Percentiles rank a stretch among this genome's conserved stretches.
Conservation (phyloP, 1,139 yeast genomes). For the Groenewaldozyma auringiensis region DNA sequence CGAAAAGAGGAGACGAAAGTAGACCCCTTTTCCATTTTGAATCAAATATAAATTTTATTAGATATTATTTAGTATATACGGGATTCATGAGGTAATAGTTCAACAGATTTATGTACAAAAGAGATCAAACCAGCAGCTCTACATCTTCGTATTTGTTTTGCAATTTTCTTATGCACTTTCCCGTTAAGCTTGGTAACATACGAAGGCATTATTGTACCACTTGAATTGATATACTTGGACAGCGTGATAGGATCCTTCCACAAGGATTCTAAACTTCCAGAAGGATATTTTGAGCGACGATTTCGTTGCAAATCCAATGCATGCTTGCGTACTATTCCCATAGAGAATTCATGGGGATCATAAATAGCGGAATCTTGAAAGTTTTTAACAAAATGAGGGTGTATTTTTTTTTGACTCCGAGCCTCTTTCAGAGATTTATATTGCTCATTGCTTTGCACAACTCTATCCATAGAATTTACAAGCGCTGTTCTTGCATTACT, state of each 20-base stretch:
- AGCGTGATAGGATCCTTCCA: constrained; percentile 44
- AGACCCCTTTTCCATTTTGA: no score
- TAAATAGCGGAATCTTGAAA: constrained; percentile 23
- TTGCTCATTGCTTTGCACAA: not conserved
- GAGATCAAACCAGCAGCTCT: constrained; percentile 63
- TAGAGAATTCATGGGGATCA: constrained; percentile 28
- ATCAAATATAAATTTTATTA: not conserved
- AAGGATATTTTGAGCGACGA: constrained; percentile 21
- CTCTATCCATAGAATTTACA: no score
- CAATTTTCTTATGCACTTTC: constrained; percentile 51
- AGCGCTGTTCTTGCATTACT: no score
- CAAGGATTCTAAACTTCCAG: constrained; percentile 26
- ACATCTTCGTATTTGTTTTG: constrained; percentile 61
- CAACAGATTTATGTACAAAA: constrained; percentile 48
- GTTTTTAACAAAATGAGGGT: constrained; percentile 18
- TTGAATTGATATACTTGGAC: constrained; percentile 47
- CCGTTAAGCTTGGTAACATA: constrained; percentile 49
- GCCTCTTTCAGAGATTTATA: not conserved
- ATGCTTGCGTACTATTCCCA: constrained; percentile 18
- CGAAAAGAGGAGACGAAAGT: constrained; percentile 49
- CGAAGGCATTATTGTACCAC: constrained; percentile 62
- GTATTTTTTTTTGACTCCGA: constrained; percentile 6
- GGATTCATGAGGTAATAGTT: constrained; percentile 12
- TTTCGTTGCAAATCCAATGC: constrained; percentile 20
- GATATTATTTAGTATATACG: not conserved